These are phyloP conservation scores for Scalesia atractyloides DNA, from an alignment of 129 eudicot species.

Conservation along the genomic window DNA sequence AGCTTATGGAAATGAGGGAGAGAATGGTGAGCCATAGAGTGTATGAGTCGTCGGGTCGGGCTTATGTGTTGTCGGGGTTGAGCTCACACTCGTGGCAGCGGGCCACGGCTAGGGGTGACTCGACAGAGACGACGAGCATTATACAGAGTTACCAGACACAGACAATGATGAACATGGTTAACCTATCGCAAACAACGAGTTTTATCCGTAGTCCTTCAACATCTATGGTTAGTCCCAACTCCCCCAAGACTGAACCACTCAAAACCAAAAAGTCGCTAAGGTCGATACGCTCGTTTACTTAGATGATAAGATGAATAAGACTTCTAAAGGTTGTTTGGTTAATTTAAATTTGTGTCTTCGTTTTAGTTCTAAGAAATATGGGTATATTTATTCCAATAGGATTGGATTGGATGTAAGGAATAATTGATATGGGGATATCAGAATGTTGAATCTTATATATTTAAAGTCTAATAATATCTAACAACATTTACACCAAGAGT, in stretches of 20 bases:
- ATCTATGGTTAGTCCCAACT: conserved; percentile 40
- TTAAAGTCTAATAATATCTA: not conserved
- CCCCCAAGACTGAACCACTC: conserved; percentile 20
- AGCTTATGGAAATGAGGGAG: conserved; percentile 66
- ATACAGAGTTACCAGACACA: conserved; percentile 67
- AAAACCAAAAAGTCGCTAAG: conserved; percentile 35
- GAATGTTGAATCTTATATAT: not conserved
- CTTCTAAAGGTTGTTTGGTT: not conserved
- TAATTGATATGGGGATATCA: not conserved
- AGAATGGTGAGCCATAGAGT: conserved; percentile 65
- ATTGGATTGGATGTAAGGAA: conserved; percentile 6
- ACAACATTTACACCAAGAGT: too few species aligned
- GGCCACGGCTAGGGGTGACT: conserved; percentile 87
- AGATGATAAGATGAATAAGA: conserved; percentile 29
- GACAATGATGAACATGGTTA: conserved; percentile 77
- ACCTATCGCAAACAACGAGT: conserved; percentile 58
- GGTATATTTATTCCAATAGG: not conserved
- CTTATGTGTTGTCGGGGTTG: conserved; percentile 76
- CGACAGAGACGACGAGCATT: conserved; percentile 43
- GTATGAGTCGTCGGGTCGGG: conserved; percentile 75
- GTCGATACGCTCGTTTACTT: conserved; percentile 54
- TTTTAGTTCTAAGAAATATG: not conserved
- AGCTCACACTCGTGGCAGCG: conserved; percentile 96
- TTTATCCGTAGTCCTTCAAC: conserved; percentile 48
- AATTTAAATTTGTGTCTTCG: not conserved